Conservation (phyloP, 345 rosid species). For the Eucalyptus polybractea region DNA sequence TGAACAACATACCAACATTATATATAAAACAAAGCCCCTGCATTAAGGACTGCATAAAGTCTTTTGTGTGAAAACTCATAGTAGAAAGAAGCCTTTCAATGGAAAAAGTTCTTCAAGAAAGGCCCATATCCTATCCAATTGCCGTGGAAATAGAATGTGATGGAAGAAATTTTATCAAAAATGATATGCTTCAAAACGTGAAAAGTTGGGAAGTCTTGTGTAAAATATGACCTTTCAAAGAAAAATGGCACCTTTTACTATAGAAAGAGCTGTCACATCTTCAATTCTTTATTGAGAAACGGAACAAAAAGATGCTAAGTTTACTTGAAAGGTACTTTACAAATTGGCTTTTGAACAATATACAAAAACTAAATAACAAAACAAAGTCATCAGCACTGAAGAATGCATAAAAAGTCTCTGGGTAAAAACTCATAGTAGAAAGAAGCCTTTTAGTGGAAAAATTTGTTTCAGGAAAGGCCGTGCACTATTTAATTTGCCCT, state of each 20-base stretch:
- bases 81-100: too few relatives aligned
- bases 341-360: not conserved
- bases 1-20: too few relatives aligned
- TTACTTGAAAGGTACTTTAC: not conserved
- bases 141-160: too few relatives aligned
- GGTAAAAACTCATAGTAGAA: not conserved
- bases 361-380: not conserved
- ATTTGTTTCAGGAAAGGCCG: not conserved
- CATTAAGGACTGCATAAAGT: too few relatives aligned
- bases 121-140: too few relatives aligned
- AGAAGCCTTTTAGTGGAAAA: not conserved
- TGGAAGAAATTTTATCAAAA: too few relatives aligned
- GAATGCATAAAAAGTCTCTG: not conserved
- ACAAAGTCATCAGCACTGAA: not conserved
- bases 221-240: too few relatives aligned
- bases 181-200: not conserved
- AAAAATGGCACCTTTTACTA: too few relatives aligned
- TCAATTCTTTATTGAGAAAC: not conserved
- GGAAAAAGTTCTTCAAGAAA: too few relatives aligned
- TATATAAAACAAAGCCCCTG: too few relatives aligned
- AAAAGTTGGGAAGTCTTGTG: too few relatives aligned
- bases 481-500: not conserved
- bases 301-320: not conserved
- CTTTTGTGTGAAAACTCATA: too few relatives aligned
- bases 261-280: not conserved